These are phyloP conservation scores for Phaeotremella skinneri DNA, from an alignment of 768 basidiomycete genomes.

Conservation along the genomic window DNA sequence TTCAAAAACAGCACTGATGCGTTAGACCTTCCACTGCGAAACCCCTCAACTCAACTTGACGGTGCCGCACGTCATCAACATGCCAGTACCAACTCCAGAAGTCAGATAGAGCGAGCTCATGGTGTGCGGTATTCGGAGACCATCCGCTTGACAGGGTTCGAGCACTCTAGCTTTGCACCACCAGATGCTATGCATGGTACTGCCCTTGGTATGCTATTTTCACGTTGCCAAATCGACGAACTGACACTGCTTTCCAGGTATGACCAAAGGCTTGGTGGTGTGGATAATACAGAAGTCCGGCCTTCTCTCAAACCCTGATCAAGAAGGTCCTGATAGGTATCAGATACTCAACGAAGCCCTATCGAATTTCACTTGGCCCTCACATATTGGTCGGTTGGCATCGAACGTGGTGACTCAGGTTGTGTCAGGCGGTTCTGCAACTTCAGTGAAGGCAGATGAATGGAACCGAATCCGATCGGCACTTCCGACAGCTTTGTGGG, in stretches of 20 bases:
- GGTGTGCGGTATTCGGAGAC: too few species aligned
- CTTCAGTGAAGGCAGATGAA: constrained; percentile 4
- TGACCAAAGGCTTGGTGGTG: neutral
- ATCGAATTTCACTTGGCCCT: neutral
- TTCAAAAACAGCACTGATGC: too few species aligned
- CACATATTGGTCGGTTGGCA: constrained; percentile 3
- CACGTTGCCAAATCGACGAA: too few species aligned
- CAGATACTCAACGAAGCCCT: neutral
- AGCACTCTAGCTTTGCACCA: too few species aligned
- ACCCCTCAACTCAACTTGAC: too few species aligned
- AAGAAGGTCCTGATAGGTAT: neutral
- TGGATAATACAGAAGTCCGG: neutral
- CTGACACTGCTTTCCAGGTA: constrained; percentile 4
- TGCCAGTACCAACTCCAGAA: too few species aligned
- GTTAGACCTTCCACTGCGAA: too few species aligned
- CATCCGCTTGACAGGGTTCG: too few species aligned
- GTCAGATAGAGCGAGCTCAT: too few species aligned
- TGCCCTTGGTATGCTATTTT: too few species aligned
- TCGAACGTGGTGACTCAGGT: neutral
- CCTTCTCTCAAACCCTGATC: neutral
- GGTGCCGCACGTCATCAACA: too few species aligned
- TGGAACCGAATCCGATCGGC: constrained; percentile 4
- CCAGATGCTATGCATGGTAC: constrained; percentile 3
- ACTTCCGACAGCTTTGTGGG: constrained; percentile 2
- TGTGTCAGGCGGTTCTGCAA: neutral